Base-by-base conservation (phyloP, 2,329 filamentous ascomycete species). In the Scedosporium aurantiacum region DNA sequence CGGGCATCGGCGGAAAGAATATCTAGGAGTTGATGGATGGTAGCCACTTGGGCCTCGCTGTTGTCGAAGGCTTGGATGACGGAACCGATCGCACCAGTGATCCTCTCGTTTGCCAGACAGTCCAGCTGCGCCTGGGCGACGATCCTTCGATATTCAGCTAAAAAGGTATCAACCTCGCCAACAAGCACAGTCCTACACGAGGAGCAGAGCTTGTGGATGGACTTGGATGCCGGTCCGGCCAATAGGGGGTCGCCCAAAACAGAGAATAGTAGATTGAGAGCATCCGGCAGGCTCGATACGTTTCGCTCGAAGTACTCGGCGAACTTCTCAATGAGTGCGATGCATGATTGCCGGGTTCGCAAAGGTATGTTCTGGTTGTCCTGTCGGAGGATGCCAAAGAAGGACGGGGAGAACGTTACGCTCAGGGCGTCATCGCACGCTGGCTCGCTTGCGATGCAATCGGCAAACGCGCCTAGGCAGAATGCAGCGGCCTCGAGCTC, bases 261-360 rank as follows among this genome's bases (percentile, higher is more conserved):
- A 37, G 79, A 81, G 69, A 95, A 92, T 0, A 94, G 79, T 54
- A 93, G 84, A 57, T 87, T 88, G 25, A 95, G 76, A 1, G 87
- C 87, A 50, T 84, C 77, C 0, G 89, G 86, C 1, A 95, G 78
- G 63, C 84, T 83, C 37, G 82, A 78, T 1, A 84, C 77, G 68
- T 90, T 84, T 23, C 85, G 81, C 67, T 89, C 82, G 70, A 95
- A 93, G 72, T 90, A 94, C 60, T 86, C 83, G 4, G 88, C 84
- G 68, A 90, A 91, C 27, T 84, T 80, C 65, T 89, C 88, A 47
- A 93, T 84, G 47, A 90, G 73, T 55, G 82, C 81, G 32, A 93
- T 80, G 41, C 86, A 86, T 0, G 87, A 87, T 67, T 89, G 84
- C 58, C 84, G 81, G 18, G 85, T 81, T 60, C 85, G 80, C 3